Evolutionary conservation across 108 stramenopile species (phyloP).

Genomic region (Pseudonitzschia pungens): DNA sequence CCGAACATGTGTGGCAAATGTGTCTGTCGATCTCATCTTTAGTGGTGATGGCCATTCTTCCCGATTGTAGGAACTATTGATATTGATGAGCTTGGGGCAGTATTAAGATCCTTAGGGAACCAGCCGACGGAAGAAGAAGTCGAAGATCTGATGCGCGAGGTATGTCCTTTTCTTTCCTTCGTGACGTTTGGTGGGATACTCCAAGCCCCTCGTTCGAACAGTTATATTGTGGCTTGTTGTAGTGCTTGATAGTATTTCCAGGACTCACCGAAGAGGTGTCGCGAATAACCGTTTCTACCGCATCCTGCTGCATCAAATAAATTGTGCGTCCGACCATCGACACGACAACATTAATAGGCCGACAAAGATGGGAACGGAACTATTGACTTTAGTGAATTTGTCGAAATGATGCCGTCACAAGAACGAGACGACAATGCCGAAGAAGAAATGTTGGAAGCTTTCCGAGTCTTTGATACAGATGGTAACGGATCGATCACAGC

Average conservation of each 20-base stretch:
- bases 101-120: slow-evolving; percentile 98
- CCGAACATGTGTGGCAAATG: not conserved
- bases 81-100: slow-evolving; percentile 99
- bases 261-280: not conserved
- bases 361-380: slow-evolving; percentile 99
- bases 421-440: slow-evolving; percentile 99
- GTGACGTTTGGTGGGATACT: not conserved
- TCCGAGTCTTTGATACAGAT: slow-evolving; percentile 98
- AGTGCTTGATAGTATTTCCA: too few relatives aligned
- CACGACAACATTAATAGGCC: slow-evolving; percentile 33
- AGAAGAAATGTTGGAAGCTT: slow-evolving; percentile 99
- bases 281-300: too few relatives aligned
- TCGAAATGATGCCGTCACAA: slow-evolving; percentile 99
- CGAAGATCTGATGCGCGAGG: slow-evolving; percentile 99
- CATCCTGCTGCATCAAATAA: too few relatives aligned
- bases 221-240: too few relatives aligned
- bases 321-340: too few relatives aligned
- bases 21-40: not conserved
- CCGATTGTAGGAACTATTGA: slow-evolving; percentile 93
- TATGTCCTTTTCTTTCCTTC: slow-evolving; percentile 26
- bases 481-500: slow-evolving; percentile 99
- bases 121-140: slow-evolving; percentile 99
- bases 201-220: too few relatives aligned
- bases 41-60: not conserved
- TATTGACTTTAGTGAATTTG: slow-evolving; percentile 99